Evolutionary conservation across 2,329 filamentous ascomycete species (phyloP).

Genomic region (Talaromyces sp.): DNA sequence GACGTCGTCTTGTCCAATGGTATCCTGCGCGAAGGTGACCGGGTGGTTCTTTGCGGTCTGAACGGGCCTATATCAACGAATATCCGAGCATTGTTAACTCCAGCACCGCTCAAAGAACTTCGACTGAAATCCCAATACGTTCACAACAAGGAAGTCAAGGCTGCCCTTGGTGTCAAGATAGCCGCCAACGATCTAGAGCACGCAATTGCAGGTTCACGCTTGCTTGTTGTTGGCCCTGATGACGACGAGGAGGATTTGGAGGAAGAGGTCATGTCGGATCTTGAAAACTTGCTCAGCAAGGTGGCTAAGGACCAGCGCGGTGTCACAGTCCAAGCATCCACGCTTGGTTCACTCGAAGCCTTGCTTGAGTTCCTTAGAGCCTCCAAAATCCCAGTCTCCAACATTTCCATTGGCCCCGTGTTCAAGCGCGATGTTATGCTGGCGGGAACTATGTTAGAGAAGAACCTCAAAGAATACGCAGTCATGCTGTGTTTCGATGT

Average conservation of each 20-base stretch:
- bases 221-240: conserved; percentile 89
- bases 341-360: conserved; percentile 92
- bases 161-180: conserved; percentile 97
- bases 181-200: conserved; percentile 91
- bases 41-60: conserved; percentile 92
- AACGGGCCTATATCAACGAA: conserved; percentile 94
- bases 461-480: conserved; percentile 79
- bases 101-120: conserved; percentile 86
- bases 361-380: conserved; percentile 92
- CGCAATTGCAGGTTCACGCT: conserved; percentile 90
- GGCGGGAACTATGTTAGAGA: conserved; percentile 92
- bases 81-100: conserved; percentile 88
- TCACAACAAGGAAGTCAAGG: conserved; percentile 99
- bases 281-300: conserved; percentile 83
- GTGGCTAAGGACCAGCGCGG: conserved; percentile 89
- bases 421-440: conserved; percentile 98
- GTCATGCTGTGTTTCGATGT: conserved; percentile 99
- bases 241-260: conserved; percentile 96
- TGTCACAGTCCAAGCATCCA: conserved; percentile 96
- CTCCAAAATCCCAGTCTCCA: conserved; percentile 95
- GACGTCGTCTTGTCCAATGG: conserved; percentile 96
- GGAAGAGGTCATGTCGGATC: conserved; percentile 93
- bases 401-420: conserved; percentile 94
- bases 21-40: conserved; percentile 88
- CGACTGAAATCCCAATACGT: conserved; percentile 95